Conservation (phyloP, 345 rosid species). For the Streptanthus diversifolius region DNA sequence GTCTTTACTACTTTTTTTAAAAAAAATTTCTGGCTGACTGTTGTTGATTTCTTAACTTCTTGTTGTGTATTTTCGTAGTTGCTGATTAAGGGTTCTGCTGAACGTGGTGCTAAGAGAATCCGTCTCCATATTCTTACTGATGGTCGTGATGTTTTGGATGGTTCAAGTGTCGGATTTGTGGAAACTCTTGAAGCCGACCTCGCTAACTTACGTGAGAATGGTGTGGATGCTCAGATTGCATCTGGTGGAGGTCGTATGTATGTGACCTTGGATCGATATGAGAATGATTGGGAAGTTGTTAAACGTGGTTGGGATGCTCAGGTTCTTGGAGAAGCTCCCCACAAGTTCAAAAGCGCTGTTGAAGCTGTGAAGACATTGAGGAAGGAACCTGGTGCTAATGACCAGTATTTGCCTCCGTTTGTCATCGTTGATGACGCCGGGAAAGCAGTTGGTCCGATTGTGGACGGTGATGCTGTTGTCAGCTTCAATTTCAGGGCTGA, state of each 20-base stretch:
- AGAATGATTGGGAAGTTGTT: slow-evolving; percentile 95
- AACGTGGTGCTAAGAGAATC: slow-evolving; percentile 85
- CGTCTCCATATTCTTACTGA: slow-evolving; percentile 90
- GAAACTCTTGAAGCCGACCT: slow-evolving; percentile 82
- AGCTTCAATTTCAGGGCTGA: slow-evolving; percentile 94
- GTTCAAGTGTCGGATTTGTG: slow-evolving; percentile 79
- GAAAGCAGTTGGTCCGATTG: slow-evolving; percentile 79
- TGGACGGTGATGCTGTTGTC: slow-evolving; percentile 96
- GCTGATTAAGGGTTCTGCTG: slow-evolving; percentile 77
- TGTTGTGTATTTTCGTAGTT: slow-evolving; percentile 42
- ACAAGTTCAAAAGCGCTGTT: slow-evolving; percentile 72
- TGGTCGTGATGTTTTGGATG: slow-evolving; percentile 97
- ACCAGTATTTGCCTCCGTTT: slow-evolving; percentile 91
- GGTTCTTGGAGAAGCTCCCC: slow-evolving; percentile 95
- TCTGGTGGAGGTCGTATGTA: slow-evolving; percentile 99
- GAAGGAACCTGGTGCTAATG: slow-evolving; percentile 61
- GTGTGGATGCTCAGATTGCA: slow-evolving; percentile 84
- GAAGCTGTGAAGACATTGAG: slow-evolving; percentile 89
- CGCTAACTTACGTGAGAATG: slow-evolving; percentile 54
- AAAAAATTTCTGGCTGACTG: neutral
- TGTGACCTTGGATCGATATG: slow-evolving; percentile 95
- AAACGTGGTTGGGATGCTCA: slow-evolving; percentile 99
- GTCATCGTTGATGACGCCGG: slow-evolving; percentile 76
- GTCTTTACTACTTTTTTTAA: no score
- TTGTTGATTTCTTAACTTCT: neutral